Conservation (phyloP, 1,139 yeast genomes). For the Lodderomyces parapsilosis region DNA sequence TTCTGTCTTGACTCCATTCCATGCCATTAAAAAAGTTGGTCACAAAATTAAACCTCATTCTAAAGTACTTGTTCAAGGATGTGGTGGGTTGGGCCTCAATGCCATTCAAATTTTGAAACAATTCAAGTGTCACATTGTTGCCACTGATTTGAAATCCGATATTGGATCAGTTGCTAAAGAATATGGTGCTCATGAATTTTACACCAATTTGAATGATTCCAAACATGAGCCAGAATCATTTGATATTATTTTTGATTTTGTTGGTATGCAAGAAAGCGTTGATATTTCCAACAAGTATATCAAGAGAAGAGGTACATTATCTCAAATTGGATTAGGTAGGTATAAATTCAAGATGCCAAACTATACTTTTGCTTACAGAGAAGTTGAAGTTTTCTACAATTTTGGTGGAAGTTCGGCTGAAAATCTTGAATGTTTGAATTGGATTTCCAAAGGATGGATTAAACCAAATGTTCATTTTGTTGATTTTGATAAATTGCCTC, state of each 20-base stretch:
- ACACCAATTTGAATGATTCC: constrained; percentile 29
- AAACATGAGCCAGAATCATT: constrained; percentile 32
- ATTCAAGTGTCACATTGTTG: constrained; percentile 43
- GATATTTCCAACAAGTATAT: constrained; percentile 34
- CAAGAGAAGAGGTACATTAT: constrained; percentile 36
- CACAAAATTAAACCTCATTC: constrained; percentile 31
- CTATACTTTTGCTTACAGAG: constrained; percentile 40
- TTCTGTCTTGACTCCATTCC: constrained; percentile 52
- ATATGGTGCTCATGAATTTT: constrained; percentile 46
- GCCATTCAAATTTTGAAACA: constrained; percentile 45
- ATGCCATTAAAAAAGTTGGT: constrained; percentile 44
- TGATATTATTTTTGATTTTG: constrained; percentile 45
- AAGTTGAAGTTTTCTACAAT: constrained; percentile 38
- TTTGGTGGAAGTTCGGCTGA: constrained; percentile 50
- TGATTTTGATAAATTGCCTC: constrained; percentile 36
- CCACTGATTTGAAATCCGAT: constrained; percentile 37
- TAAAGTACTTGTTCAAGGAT: constrained; percentile 45
- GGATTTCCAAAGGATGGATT: constrained; percentile 42
- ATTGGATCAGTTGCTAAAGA: constrained; percentile 27
- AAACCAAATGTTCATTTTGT: constrained; percentile 36
- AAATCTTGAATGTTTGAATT: constrained; percentile 43
- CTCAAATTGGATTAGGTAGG: constrained; percentile 46
- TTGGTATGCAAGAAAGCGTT: constrained; percentile 41
- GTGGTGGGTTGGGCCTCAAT: constrained; percentile 53
- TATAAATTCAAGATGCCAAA: constrained; percentile 30